These are phyloP conservation scores for Ogataea haglerorum DNA, from an alignment of 805 yeast genomes.

Conservation along the genomic window DNA sequence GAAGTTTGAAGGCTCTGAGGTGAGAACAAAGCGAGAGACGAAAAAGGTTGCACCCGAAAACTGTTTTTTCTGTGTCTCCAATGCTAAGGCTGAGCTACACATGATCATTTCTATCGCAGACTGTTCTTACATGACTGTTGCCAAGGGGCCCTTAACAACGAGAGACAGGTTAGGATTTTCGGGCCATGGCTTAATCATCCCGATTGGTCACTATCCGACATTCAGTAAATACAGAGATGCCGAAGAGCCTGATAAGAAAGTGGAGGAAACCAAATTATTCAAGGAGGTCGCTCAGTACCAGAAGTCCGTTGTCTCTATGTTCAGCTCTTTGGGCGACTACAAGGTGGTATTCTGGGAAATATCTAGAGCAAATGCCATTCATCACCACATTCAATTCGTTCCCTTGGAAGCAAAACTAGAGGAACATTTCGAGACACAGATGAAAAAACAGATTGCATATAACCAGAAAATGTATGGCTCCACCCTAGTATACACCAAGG, in stretches of 20 bases:
- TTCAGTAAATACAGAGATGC: constrained; percentile 25
- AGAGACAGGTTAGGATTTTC: constrained; percentile 53
- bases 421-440: constrained; percentile 42
- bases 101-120: constrained; percentile 76
- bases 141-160: constrained; percentile 79
- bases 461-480: constrained; percentile 8
- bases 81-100: constrained; percentile 72
- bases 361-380: constrained; percentile 60
- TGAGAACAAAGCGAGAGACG: constrained; percentile 24
- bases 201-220: constrained; percentile 67
- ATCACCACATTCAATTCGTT: constrained; percentile 71
- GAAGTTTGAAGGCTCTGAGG: background rate
- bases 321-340: constrained; percentile 35
- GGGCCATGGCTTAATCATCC: constrained; percentile 80
- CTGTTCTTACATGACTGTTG: constrained; percentile 64
- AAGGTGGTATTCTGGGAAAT: constrained; percentile 68
- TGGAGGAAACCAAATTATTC: constrained; percentile 33
- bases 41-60: constrained; percentile 49
- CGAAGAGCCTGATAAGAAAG: constrained; percentile 21
- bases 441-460: constrained; percentile 13
- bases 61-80: constrained; percentile 83
- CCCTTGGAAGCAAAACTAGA: constrained; percentile 51
- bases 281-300: constrained; percentile 50
- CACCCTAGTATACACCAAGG: constrained; percentile 7
- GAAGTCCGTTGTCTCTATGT: constrained; percentile 47